Percentiles rank a stretch among this genome's conserved stretches.
phyloP scores from a whole-genome alignment of 768 basidiomycete species.

The Ramaria sp. region DNA sequence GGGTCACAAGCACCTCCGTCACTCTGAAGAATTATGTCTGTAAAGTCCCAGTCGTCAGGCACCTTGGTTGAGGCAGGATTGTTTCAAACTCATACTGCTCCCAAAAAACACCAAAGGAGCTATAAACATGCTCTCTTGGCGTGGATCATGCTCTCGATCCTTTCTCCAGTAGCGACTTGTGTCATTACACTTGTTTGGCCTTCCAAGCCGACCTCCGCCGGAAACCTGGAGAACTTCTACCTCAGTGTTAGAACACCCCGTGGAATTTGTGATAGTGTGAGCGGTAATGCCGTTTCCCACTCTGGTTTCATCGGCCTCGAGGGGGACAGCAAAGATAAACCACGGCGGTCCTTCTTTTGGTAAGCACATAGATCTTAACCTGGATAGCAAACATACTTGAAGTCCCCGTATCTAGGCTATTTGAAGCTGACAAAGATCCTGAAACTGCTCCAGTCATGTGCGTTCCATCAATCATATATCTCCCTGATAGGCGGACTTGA shows the following conservation, averaged over 20 bases:
- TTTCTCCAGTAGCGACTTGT: neutral
- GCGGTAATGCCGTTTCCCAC: constrained; percentile 13
- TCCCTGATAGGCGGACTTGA: neutral
- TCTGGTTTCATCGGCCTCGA: constrained; percentile 21
- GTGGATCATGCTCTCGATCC: neutral
- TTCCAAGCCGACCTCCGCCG: neutral
- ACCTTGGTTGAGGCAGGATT: too few species aligned
- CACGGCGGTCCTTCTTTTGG: constrained; percentile 18
- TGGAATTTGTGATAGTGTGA: neutral
- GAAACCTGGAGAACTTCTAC: neutral
- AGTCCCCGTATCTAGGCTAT: neutral
- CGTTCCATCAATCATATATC: neutral
- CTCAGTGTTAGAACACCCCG: neutral
- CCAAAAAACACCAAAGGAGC: too few species aligned
- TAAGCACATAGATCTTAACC: neutral
- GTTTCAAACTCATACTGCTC: too few species aligned
- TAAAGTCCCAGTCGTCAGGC: too few species aligned
- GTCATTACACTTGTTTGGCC: neutral
- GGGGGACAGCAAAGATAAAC: constrained; percentile 17
- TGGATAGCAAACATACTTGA: neutral
- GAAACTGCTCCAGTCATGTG: neutral
- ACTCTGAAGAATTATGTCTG: too few species aligned
- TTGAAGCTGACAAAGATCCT: neutral
- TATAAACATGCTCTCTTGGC: too few species aligned
- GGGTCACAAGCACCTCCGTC: too few species aligned